Percentiles rank a stretch among this genome's conserved stretches.
Evolutionary conservation across 2,329 filamentous ascomycete species (phyloP).

Genomic region (Gyromitra esculenta): DNA sequence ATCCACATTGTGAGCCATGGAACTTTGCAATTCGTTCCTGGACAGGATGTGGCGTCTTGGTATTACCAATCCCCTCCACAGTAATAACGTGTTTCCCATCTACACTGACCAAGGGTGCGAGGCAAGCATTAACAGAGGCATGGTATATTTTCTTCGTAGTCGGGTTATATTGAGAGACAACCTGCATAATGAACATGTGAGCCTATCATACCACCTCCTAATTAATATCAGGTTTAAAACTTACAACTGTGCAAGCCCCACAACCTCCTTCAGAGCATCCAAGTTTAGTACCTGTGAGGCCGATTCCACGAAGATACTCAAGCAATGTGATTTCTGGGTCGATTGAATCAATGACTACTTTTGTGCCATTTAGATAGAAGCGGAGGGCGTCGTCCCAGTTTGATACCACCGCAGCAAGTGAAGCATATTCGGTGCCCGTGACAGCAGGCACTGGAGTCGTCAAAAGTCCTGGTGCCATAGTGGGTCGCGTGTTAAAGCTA

Average conservation of each 20-base stretch:
- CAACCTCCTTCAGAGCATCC: slow-evolving; percentile 97
- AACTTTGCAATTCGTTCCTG: slow-evolving; percentile 91
- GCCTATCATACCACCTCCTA: not conserved
- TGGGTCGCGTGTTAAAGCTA: slow-evolving; percentile 1
- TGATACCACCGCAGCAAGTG: slow-evolving; percentile 73
- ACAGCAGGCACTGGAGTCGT: slow-evolving; percentile 61
- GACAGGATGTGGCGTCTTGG: slow-evolving; percentile 83
- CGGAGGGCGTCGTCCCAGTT: slow-evolving; percentile 85
- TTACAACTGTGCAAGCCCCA: slow-evolving; percentile 89
- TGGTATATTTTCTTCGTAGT: slow-evolving; percentile 94
- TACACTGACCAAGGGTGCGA: slow-evolving; percentile 89
- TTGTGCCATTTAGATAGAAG: slow-evolving; percentile 95
- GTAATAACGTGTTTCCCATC: slow-evolving; percentile 99
- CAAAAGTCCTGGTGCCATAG: slow-evolving; percentile 50
- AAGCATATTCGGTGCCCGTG: slow-evolving; percentile 62
- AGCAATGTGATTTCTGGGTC: slow-evolving; percentile 92
- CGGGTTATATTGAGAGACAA: slow-evolving; percentile 91
- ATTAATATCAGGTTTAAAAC: slow-evolving; percentile 55
- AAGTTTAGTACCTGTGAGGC: slow-evolving; percentile 93
- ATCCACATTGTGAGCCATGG: slow-evolving; percentile 93
- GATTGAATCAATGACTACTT: slow-evolving; percentile 82
- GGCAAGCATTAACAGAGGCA: slow-evolving; percentile 93
- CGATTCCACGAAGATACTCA: slow-evolving; percentile 91
- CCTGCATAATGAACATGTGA: slow-evolving; percentile 60
- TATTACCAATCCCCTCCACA: slow-evolving; percentile 92